phyloP scores from a whole-genome alignment of 1,284 basidiomycete genomes.

The Porogramme epimiltina region DNA sequence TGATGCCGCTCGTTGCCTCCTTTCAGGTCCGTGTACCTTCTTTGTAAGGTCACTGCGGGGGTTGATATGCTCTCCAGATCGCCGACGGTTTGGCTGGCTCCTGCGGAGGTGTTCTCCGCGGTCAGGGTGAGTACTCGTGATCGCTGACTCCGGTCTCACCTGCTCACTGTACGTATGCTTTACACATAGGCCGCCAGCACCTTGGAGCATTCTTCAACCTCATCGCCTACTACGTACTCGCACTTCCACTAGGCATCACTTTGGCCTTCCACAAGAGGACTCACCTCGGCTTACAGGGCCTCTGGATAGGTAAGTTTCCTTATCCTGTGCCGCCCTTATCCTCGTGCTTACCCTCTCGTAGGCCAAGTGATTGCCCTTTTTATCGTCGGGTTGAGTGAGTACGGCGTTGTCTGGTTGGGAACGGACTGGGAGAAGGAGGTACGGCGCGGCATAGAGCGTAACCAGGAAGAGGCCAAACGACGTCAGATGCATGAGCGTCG shows the following conservation, averaged over 20 bases:
- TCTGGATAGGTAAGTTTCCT: conserved; percentile 59
- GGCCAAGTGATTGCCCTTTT: conserved; percentile 76
- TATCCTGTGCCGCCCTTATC: neutral
- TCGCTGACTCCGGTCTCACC: neutral
- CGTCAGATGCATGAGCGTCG: conserved; percentile 15
- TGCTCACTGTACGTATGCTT: no score
- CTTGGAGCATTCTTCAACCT: conserved; percentile 76
- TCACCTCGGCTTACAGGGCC: conserved; percentile 58
- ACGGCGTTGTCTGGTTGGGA: conserved; percentile 61
- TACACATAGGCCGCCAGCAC: conserved; percentile 67
- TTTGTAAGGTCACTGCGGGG: neutral
- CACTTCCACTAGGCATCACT: conserved; percentile 69
- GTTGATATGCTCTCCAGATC: conserved; percentile 34
- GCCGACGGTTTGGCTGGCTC: conserved; percentile 76
- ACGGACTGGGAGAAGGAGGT: conserved; percentile 71
- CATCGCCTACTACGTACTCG: conserved; percentile 76
- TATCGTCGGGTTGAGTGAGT: conserved; percentile 72
- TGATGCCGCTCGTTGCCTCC: conserved; percentile 80
- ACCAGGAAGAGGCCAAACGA: conserved; percentile 50
- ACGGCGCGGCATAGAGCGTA: conserved; percentile 49
- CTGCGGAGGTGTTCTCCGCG: conserved; percentile 71
- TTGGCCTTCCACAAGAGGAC: conserved; percentile 56
- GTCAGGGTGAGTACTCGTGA: conserved; percentile 48
- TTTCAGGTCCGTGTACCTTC: conserved; percentile 56
- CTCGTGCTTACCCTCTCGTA: conserved; percentile 21